Conservation (phyloP, 441 rosid genomes). For the Populus trichocarpa region DNA sequence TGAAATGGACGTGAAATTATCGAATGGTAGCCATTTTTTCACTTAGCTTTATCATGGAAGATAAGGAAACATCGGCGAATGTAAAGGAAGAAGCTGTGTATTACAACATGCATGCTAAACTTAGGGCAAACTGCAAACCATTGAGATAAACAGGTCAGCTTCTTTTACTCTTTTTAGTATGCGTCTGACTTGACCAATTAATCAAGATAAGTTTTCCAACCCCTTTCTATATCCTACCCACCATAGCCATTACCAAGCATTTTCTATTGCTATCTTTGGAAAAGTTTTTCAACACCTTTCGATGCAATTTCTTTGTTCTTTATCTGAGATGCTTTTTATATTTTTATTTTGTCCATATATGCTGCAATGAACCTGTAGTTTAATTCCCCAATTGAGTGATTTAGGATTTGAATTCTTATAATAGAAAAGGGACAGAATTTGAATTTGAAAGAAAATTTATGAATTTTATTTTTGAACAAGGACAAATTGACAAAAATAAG, state of each 20-base stretch:
- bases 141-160: neutral
- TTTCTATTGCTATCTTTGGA: neutral
- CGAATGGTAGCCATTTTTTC: constrained; percentile 4
- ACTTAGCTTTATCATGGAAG: neutral
- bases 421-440: too few relatives aligned
- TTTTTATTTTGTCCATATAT: too few relatives aligned
- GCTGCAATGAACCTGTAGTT: too few relatives aligned
- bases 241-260: neutral
- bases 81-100: neutral
- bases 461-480: too few relatives aligned
- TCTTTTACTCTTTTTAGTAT: neutral
- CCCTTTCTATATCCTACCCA: neutral
- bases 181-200: neutral
- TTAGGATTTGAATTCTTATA: too few relatives aligned
- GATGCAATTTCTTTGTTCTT: neutral
- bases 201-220: neutral
- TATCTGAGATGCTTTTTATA: neutral
- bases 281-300: too few relatives aligned
- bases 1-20: neutral
- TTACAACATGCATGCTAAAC: neutral
- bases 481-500: too few relatives aligned
- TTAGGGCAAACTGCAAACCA: neutral
- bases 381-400: too few relatives aligned
- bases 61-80: neutral
- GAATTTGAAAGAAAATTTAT: too few relatives aligned